Evolutionary conservation across 768 basidiomycete species (phyloP).

Genomic region (Suillus occidentalis): DNA sequence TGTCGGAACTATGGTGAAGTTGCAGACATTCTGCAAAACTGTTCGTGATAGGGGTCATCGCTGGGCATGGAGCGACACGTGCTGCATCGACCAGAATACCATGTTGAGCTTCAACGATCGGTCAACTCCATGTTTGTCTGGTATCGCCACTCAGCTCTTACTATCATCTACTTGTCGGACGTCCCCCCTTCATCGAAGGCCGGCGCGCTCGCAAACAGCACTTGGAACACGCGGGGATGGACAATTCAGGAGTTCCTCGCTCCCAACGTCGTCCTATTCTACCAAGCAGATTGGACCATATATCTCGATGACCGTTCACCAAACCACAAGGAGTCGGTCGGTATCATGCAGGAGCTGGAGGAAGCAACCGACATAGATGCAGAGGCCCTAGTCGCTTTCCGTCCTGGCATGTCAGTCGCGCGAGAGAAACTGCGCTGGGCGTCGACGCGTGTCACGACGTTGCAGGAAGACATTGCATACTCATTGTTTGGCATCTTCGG

Average conservation of each 20-base stretch:
- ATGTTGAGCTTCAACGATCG: not conserved
- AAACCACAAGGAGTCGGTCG: not conserved
- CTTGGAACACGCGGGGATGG: not conserved
- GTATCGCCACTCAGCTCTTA: not conserved
- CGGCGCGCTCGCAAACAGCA: not conserved
- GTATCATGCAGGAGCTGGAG: not conserved
- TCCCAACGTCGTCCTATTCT: not conserved
- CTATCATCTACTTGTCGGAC: not conserved
- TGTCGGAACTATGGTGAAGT: not conserved
- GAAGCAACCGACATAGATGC: not conserved
- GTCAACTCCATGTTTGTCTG: not conserved
- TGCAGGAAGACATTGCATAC: not conserved
- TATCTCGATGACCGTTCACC: not conserved
- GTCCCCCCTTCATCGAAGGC: not conserved
- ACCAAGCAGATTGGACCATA: not conserved
- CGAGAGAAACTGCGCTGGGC: not conserved
- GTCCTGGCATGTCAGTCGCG: not conserved
- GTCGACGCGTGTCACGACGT: not conserved
- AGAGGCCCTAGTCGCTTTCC: not conserved
- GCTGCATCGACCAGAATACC: not conserved
- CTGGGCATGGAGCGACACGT: not conserved
- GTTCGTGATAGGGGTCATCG: not conserved
- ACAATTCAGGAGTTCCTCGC: not conserved
- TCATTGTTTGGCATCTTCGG: not conserved
- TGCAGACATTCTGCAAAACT: not conserved